Conservation (phyloP, 768 basidiomycete species). For the Trametes gibbosa region DNA sequence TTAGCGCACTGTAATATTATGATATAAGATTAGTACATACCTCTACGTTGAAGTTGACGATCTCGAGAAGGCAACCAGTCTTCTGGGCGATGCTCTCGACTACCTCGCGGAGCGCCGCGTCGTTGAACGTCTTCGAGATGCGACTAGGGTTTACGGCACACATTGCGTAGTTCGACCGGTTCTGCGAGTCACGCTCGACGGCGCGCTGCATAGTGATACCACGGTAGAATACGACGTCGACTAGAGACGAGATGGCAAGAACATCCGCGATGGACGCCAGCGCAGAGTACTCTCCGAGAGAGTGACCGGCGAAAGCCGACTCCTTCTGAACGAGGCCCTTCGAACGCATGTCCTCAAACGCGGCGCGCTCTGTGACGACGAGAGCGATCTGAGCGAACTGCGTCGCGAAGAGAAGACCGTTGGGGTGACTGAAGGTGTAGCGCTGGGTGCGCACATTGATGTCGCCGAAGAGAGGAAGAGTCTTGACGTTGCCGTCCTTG, state of each 20-base stretch:
- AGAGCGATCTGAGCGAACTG: constrained; percentile 99
- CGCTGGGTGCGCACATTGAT: constrained; percentile 92
- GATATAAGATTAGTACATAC: constrained; percentile 39
- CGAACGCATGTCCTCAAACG: constrained; percentile 96
- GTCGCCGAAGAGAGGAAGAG: constrained; percentile 92
- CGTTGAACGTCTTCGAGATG: constrained; percentile 91
- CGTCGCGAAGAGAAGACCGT: constrained; percentile 93
- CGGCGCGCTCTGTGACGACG: constrained; percentile 97
- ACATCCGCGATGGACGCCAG: constrained; percentile 97
- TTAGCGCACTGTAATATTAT: not conserved
- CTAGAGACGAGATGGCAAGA: constrained; percentile 89
- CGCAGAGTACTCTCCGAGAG: constrained; percentile 97
- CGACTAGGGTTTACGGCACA: constrained; percentile 98
- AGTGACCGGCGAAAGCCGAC: constrained; percentile 96
- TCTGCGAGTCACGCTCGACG: constrained; percentile 90
- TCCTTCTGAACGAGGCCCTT: constrained; percentile 93
- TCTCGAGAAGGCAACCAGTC: constrained; percentile 86
- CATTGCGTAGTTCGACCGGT: constrained; percentile 97
- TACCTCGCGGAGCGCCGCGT: constrained; percentile 93
- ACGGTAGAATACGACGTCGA: constrained; percentile 99
- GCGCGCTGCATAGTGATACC: constrained; percentile 99
- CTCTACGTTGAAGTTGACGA: constrained; percentile 96
- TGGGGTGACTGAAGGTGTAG: constrained; percentile 98
- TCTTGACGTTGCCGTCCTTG: constrained; percentile 94
- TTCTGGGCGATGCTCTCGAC: constrained; percentile 83